A percentile compares a stretch with the other conserved stretches of the same genome.
Evolutionary conservation across 208 protist species (phyloP).

Genomic region (Leishmania aethiopica): DNA sequence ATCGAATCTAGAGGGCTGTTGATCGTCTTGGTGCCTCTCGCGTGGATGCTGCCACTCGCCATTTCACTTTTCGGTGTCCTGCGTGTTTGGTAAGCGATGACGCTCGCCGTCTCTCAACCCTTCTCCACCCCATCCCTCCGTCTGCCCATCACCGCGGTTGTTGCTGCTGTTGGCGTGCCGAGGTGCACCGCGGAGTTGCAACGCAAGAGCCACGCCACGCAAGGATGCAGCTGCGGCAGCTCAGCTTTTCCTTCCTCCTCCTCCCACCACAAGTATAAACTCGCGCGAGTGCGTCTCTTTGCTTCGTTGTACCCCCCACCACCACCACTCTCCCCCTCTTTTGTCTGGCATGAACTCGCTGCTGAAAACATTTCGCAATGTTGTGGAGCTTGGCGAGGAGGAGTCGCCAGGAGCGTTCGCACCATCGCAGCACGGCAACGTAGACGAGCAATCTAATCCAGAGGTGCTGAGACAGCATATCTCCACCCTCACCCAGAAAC

Average conservation of each 20-base stretch:
- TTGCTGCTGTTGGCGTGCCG: neutral
- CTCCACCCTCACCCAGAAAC: constrained; percentile 14
- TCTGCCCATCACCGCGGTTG: neutral
- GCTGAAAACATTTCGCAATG: constrained; percentile 35
- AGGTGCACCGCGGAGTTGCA: neutral
- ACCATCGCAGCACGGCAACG: neutral
- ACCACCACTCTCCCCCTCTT: neutral
- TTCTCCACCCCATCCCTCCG: neutral
- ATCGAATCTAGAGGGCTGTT: neutral
- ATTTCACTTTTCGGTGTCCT: neutral
- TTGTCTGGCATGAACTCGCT: constrained; percentile 27
- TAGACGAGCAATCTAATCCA: constrained; percentile 7
- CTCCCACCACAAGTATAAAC: neutral
- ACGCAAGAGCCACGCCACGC: neutral
- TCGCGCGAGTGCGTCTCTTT: neutral
- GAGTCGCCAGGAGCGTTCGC: neutral
- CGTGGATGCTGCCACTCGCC: neutral
- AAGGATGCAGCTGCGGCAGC: neutral
- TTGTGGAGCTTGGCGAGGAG: constrained; percentile 39
- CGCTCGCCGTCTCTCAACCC: neutral
- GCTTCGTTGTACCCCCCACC: neutral
- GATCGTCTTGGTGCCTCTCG: neutral
- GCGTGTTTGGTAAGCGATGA: neutral
- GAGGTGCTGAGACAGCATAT: constrained; percentile 21
- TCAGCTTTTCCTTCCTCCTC: neutral